phyloP scores from a whole-genome alignment of 1,139 yeast species.

The Geotrichum klebahnii region DNA sequence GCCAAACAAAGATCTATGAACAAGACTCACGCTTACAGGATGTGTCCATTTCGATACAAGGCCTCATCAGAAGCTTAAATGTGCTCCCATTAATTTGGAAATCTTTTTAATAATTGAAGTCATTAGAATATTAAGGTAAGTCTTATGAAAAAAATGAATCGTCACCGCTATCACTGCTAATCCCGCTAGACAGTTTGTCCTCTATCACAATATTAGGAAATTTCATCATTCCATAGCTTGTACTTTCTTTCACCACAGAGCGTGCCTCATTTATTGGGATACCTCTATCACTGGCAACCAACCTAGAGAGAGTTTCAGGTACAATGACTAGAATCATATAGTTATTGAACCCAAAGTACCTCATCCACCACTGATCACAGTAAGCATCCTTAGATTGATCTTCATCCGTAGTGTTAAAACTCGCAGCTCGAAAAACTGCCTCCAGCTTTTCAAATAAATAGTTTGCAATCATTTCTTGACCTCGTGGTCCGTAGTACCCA shows the following conservation, averaged over 20 bases:
- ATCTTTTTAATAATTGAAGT: not conserved
- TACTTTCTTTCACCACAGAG: conserved; percentile 11
- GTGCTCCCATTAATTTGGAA: not conserved
- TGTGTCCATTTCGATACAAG: not conserved
- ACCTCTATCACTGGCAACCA: conserved; percentile 6
- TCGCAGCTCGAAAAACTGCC: too few relatives aligned
- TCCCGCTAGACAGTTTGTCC: conserved; percentile 1
- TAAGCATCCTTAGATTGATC: not conserved
- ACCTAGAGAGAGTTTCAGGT: conserved; percentile 10
- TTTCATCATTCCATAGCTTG: conserved; percentile 10
- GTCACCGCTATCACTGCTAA: not conserved
- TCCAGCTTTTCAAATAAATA: not conserved
- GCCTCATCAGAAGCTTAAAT: not conserved
- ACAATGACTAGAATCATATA: conserved; percentile 11
- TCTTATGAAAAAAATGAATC: not conserved
- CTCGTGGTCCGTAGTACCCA: conserved; percentile 14
- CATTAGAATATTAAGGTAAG: not conserved
- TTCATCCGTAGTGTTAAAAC: not conserved
- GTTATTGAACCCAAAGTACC: conserved; percentile 15
- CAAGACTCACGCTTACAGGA: too few relatives aligned
- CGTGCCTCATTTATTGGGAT: conserved; percentile 10
- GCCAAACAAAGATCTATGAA: too few relatives aligned
- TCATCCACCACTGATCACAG: conserved; percentile 13
- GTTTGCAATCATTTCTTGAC: conserved; percentile 2
- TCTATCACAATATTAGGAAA: conserved; percentile 2